Base-by-base conservation (phyloP, 192 early-diverging fungal genomes). In the Funneliformis mosseae region DNA sequence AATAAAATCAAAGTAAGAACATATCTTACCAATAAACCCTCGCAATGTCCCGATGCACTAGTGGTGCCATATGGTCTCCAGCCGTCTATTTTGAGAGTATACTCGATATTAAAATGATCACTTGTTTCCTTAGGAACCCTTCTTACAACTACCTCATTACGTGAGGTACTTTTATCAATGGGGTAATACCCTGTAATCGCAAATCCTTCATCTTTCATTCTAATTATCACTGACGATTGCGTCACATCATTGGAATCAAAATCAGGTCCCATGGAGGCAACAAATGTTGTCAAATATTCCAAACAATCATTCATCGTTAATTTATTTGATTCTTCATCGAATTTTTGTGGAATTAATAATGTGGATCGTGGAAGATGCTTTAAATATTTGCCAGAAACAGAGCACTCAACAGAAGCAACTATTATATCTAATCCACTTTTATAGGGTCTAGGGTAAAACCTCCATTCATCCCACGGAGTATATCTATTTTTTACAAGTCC, bases 401-500 rank as follows among this genome's bases (percentile, higher is more conserved):
- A 85, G 39, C 85, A 85, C 27, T 85, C 85, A 18, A 85, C 82
- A 4, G 81, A 66, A 25, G 85, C 82, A 21, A 83, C 82, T 21
- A 69, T 81, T 38, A 78, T 81, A 10, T 81, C 79, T 8, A 77
- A 28, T 10, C 85, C 82, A 5, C 71, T 80, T n/a, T 74, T 80
- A 46, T 83, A 82, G 0, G 70, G 80, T 5, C 74, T 83, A 3
- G 85, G 64, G 1, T 60, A 75, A 46, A 83, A 78, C 45, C 39
- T 67, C 5, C 81, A 82, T 23, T 82, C 81, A 59, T 73, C 68
- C 45, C 82, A 67, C 2, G 55, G 77, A 48, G 81, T 83, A 27
- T 73, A 43, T 1, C 82, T 80, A 76, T 85, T 85, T 79, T 83
- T 85, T 72, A 82, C 83, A 70, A 80, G 81, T 11, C 85, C 85